A percentile compares a stretch with the other conserved stretches of the same genome.
Evolutionary conservation across 192 early-diverging fungal species (phyloP).

Genomic region (Linnemannia exigua): DNA sequence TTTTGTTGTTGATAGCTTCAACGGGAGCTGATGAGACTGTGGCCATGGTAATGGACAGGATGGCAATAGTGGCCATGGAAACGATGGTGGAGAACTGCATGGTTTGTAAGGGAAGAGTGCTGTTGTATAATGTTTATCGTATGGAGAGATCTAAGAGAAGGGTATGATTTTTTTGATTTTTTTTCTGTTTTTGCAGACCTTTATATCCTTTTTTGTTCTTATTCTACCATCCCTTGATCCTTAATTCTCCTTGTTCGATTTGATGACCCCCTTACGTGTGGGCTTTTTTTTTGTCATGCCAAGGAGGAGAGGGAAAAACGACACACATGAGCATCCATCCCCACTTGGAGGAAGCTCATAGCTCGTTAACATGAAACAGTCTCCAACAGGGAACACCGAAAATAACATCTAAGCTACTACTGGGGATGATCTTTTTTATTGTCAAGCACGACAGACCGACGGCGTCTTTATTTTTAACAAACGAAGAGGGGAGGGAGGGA

Average conservation of each 20-base stretch:
- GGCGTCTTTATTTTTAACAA: not conserved
- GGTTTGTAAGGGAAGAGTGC: not conserved
- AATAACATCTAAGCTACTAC: too few species aligned
- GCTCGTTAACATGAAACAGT: too few species aligned
- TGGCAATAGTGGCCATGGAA: not conserved
- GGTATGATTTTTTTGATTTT: not conserved
- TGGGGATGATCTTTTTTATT: too few species aligned
- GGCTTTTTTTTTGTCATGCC: not conserved
- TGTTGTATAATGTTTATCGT: not conserved
- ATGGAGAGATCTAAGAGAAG: not conserved
- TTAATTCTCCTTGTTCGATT: not conserved
- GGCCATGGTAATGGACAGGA: too few species aligned
- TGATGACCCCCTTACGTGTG: not conserved
- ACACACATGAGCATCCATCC: too few species aligned
- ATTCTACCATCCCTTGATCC: not conserved
- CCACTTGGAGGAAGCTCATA: too few species aligned
- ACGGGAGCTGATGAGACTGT: not conserved
- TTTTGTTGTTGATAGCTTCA: not conserved
- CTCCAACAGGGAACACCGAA: too few species aligned
- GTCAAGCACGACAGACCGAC: not conserved
- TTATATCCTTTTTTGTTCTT: too few species aligned
- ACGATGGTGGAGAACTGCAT: not conserved
- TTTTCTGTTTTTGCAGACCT: not conserved
- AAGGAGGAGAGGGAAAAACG: too few species aligned
- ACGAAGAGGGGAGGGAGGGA: not conserved